A percentile compares a stretch with the other conserved stretches of the same genome.
Conservation (phyloP, 2,329 filamentous ascomycete species). For the Xylogone sp. region DNA sequence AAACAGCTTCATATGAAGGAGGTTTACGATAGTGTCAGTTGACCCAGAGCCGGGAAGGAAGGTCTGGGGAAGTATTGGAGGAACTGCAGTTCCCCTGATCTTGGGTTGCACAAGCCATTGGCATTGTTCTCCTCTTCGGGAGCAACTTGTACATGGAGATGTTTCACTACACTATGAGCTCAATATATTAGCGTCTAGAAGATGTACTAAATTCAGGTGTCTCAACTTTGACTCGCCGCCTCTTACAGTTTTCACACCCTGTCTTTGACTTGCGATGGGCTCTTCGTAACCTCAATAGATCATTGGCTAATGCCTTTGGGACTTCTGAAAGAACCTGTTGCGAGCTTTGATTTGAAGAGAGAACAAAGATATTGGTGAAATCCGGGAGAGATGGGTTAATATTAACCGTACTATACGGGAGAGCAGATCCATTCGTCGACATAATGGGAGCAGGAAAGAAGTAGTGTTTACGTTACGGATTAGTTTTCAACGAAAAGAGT, state of each 20-base stretch:
- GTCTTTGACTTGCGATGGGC: conserved; percentile 17
- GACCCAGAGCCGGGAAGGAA: not conserved
- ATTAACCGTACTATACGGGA: too few species aligned
- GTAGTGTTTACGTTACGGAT: too few species aligned
- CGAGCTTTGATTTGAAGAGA: conserved; percentile 9
- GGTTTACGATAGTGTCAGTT: not conserved
- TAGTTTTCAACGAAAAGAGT: too few species aligned
- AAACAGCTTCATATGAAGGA: conserved; percentile 14
- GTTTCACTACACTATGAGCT: conserved; percentile 17
- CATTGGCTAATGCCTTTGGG: conserved; percentile 13
- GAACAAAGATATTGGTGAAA: conserved; percentile 4
- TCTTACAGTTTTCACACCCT: conserved; percentile 20
- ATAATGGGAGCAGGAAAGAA: too few species aligned
- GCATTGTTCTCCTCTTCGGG: conserved; percentile 16
- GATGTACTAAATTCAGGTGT: not conserved
- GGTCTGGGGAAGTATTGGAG: not conserved
- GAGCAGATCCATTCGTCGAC: too few species aligned
- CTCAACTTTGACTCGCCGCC: conserved; percentile 20
- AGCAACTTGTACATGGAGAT: conserved; percentile 15
- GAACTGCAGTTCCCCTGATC: not conserved
- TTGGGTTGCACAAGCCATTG: conserved; percentile 4
- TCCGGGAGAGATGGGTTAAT: too few species aligned
- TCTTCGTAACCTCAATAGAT: conserved; percentile 13
- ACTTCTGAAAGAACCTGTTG: conserved; percentile 11
- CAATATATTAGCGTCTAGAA: not conserved